Base-by-base conservation (phyloP, 805 yeast genomes). In the Nakazawaea ernobii region DNA sequence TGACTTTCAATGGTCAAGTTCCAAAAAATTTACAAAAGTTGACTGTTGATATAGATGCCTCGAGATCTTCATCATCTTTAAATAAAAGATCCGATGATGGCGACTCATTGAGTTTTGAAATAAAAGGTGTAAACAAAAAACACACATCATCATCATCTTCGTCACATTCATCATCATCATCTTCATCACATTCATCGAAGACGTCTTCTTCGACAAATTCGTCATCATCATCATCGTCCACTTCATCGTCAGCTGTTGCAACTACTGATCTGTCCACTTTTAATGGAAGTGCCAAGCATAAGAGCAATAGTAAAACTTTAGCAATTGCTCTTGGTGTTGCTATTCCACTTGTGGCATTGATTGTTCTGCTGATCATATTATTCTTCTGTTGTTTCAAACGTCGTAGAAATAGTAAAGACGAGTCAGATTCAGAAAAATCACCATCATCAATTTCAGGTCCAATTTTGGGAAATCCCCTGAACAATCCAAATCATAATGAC, bases 321-420 rank as follows among this genome's bases (percentile, higher is more conserved):
- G 96, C 96, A 0, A 86, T 92, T 59, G 96, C 91, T 1, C 75
- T 91, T 50, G 97, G 97, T 47, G 91, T 86, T n/a, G 87, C 84
- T 1, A 74, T 94, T 41, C 96, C 96, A 1, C 59, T 75, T 0
- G 66, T 79, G 3, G 74, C 74, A 1, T 55, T 86, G 0, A 55
- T 81, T 8, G 54, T 80, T 2, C 73, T 79, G 0, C 70, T 69
- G 0, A 43, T 76, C 1, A 30, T 82, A 2, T 43, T 88, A 5
- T 67, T 84, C 52, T 70, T 75, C 55, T 78, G 87, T 57, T 80
- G 80, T 56, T 74, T 75, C 69, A 69, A 74, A 59, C 71, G 74
- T 14, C 69, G 74, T 50, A 52, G 71, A 61, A 59, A 65, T 53
- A 58, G 67, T 51, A 61, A 62, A 29, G 59, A 59, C 1, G 64